Percentiles rank a stretch among this genome's conserved stretches.
phyloP scores from a whole-genome alignment of 108 stramenopile genomes.

The Cyclotella kingstonii region DNA sequence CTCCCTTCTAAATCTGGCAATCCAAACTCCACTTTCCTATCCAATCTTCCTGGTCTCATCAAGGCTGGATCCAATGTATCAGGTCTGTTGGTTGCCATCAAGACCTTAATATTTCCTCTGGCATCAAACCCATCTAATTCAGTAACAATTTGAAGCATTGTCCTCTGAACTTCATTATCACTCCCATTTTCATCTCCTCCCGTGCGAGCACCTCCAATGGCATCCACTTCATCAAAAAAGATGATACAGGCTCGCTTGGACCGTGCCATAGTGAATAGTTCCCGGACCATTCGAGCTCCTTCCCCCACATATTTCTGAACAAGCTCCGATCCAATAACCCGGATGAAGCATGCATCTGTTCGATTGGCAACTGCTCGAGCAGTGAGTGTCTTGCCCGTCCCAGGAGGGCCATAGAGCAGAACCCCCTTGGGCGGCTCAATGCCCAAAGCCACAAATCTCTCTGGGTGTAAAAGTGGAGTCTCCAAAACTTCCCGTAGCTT shows the following conservation, averaged over 20 bases:
- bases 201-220: constrained; percentile 87
- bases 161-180: constrained; percentile 97
- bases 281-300: constrained; percentile 99
- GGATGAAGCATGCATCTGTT: constrained; percentile 98
- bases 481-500: constrained; percentile 96
- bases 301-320: constrained; percentile 98
- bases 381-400: constrained; percentile 92
- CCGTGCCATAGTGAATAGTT: constrained; percentile 98
- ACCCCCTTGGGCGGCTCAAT: constrained; percentile 99
- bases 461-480: constrained; percentile 92
- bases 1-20: constrained; percentile 96
- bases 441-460: constrained; percentile 94
- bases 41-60: constrained; percentile 94
- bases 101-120: constrained; percentile 98
- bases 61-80: constrained; percentile 98
- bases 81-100: constrained; percentile 98
- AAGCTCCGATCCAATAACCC: constrained; percentile 95
- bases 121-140: constrained; percentile 98
- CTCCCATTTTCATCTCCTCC: constrained; percentile 85
- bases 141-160: constrained; percentile 98
- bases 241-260: constrained; percentile 96
- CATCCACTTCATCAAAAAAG: constrained; percentile 96
- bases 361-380: constrained; percentile 96
- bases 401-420: too few species aligned
- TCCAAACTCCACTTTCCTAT: constrained; percentile 98